phyloP scores from a whole-genome alignment of 163 green algal genomes.

The Volvox carteri region DNA sequence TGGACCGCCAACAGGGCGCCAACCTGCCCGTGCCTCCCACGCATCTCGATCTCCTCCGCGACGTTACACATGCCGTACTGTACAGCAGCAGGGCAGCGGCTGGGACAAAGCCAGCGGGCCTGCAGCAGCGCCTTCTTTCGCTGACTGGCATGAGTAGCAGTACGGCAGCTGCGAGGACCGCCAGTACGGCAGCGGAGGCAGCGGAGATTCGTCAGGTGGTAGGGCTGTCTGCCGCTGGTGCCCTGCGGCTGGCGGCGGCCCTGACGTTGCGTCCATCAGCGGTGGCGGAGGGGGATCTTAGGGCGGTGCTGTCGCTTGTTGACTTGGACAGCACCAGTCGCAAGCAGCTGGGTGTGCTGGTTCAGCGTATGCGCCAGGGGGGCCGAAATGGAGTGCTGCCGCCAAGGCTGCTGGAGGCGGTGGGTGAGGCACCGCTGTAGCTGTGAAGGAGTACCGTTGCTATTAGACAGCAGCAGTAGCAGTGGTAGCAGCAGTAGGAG shows the following conservation, averaged over 20 bases:
- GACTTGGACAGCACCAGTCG: not conserved
- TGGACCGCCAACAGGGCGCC: not conserved
- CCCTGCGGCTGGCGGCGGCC: conserved; percentile 26
- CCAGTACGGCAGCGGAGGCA: not conserved
- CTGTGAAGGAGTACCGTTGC: too few relatives aligned
- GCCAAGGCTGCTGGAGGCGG: not conserved
- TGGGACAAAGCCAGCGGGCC: not conserved
- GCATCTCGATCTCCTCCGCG: not conserved
- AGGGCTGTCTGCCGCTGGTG: not conserved
- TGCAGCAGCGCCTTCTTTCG: not conserved
- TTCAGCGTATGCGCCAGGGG: not conserved
- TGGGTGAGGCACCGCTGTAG: not conserved
- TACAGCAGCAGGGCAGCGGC: not conserved
- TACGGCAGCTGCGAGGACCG: not conserved
- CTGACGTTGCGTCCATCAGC: not conserved
- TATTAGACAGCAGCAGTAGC: too few relatives aligned
- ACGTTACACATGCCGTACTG: conserved; percentile 2
- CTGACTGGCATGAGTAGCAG: not conserved
- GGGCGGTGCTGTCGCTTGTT: conserved; percentile 8
- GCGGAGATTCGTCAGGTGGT: not conserved
- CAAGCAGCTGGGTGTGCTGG: conserved; percentile 5
- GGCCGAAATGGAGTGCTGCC: not conserved
- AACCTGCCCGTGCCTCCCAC: not conserved
- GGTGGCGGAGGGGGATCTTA: not conserved
- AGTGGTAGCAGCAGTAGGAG: too few relatives aligned